Evolutionary conservation across 2,329 filamentous ascomycete genomes (phyloP).

Genomic region (Aspergillus fischeri): DNA sequence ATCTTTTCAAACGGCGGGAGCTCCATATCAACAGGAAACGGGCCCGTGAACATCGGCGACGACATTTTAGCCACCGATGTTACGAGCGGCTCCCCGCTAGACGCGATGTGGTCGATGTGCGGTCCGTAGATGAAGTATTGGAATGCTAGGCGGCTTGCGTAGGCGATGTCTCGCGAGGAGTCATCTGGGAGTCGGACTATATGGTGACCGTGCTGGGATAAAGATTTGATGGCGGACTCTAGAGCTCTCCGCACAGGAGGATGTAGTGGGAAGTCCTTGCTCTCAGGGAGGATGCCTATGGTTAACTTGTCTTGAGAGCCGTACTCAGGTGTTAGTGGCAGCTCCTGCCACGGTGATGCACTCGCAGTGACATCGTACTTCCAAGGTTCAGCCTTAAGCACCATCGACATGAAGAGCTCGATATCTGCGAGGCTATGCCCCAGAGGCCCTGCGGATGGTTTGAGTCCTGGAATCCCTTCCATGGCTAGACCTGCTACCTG

Average conservation of each 20-base stretch:
- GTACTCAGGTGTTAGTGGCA: constrained; percentile 2
- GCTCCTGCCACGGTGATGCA: constrained; percentile 45
- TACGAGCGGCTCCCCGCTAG: constrained; percentile 44
- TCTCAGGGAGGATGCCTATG: constrained; percentile 49
- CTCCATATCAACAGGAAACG: constrained; percentile 23
- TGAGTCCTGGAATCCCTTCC: constrained; percentile 8
- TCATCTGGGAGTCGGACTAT: constrained; percentile 40
- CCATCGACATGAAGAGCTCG: constrained; percentile 33
- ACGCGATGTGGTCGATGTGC: constrained; percentile 27
- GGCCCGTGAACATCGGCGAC: constrained; percentile 23
- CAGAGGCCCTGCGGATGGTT: constrained; percentile 12
- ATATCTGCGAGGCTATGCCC: constrained; percentile 14
- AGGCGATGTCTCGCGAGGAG: constrained; percentile 20
- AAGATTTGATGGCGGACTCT: constrained; percentile 33
- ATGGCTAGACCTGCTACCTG: constrained; percentile 9
- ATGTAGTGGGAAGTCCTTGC: constrained; percentile 47
- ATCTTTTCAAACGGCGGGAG: constrained; percentile 36
- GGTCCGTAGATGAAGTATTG: constrained; percentile 37
- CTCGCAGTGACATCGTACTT: constrained; percentile 41
- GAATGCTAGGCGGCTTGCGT: constrained; percentile 33
- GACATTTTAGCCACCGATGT: constrained; percentile 32
- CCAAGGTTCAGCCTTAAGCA: constrained; percentile 43
- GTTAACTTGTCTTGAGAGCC: constrained; percentile 27
- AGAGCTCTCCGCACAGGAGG: constrained; percentile 49
- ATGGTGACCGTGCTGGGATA: constrained; percentile 45